phyloP scores from a whole-genome alignment of 805 yeast species.

The Blastobotrys muscicola region DNA sequence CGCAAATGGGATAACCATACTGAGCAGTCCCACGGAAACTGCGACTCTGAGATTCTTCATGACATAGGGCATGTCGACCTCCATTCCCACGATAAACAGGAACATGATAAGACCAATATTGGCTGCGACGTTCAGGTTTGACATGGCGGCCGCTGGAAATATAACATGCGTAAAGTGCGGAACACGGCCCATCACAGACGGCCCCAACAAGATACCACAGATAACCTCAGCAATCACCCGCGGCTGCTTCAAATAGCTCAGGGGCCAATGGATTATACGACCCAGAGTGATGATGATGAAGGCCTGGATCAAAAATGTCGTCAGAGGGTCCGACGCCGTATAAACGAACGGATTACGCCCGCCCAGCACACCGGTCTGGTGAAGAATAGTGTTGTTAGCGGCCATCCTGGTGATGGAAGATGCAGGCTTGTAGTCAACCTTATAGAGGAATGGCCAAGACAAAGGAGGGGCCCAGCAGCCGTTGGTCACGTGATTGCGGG shows the following conservation, averaged over 20 bases:
- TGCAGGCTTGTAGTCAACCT: too few relatives aligned
- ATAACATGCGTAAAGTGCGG: slow-evolving; percentile 57
- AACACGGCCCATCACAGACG: slow-evolving; percentile 62
- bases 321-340: slow-evolving; percentile 48
- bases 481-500: too few relatives aligned
- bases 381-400: slow-evolving; percentile 5
- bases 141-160: slow-evolving; percentile 54
- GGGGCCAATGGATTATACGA: slow-evolving; percentile 50
- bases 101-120: slow-evolving; percentile 67
- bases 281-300: slow-evolving; percentile 38
- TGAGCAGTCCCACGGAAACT: slow-evolving; percentile 54
- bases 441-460: too few relatives aligned
- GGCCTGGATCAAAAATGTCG: slow-evolving; percentile 60
- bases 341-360: slow-evolving; percentile 64
- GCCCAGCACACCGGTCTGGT: slow-evolving; percentile 54
- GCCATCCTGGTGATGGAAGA: not conserved
- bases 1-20: slow-evolving; percentile 73
- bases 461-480: too few relatives aligned
- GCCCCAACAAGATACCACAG: slow-evolving; percentile 62
- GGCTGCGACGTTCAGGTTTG: slow-evolving; percentile 58
- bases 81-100: slow-evolving; percentile 69
- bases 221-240: slow-evolving; percentile 75
- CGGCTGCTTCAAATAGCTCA: slow-evolving; percentile 60
- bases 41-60: slow-evolving; percentile 54
- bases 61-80: slow-evolving; percentile 62